phyloP scores from a whole-genome alignment of 768 basidiomycete species.

The Floccularia luteovirens region DNA sequence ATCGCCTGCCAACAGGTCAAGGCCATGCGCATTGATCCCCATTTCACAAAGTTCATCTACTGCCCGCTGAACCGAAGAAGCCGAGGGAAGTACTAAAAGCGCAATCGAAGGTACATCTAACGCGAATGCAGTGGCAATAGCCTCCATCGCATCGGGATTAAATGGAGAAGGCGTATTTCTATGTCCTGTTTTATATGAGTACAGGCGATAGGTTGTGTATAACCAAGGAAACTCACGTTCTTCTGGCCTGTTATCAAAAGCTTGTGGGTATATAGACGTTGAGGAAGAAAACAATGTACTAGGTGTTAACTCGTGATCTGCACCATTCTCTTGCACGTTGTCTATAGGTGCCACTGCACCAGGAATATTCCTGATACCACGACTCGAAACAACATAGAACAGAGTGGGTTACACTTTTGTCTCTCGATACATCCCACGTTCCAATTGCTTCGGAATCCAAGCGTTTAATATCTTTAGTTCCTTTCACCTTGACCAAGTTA shows the following conservation, averaged over 20 bases:
- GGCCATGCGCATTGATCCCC: conserved; percentile 57
- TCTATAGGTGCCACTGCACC: conserved; percentile 26
- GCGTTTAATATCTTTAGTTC: neutral
- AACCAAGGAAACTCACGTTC: conserved; percentile 14
- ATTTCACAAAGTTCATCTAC: conserved; percentile 57
- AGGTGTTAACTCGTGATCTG: conserved; percentile 7
- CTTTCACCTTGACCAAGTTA: conserved; percentile 29
- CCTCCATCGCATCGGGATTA: conserved; percentile 52
- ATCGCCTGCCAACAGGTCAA: conserved; percentile 43
- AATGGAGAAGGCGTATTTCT: conserved; percentile 41
- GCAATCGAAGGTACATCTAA: conserved; percentile 63
- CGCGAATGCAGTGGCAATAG: conserved; percentile 63
- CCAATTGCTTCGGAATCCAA: conserved; percentile 1
- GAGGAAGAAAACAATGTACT: conserved; percentile 10
- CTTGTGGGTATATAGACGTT: no score
- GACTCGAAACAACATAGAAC: conserved; percentile 54
- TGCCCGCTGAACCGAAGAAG: conserved; percentile 51
- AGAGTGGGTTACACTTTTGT: conserved; percentile 34
- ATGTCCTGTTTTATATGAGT: conserved; percentile 28
- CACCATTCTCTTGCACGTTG: conserved; percentile 7
- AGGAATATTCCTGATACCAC: conserved; percentile 48
- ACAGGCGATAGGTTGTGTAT: conserved; percentile 3
- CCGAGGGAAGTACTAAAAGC: conserved; percentile 60
- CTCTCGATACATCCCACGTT: conserved; percentile 10
- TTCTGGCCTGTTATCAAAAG: conserved; percentile 11